Evolutionary conservation across 2,329 filamentous ascomycete species (phyloP).

Genomic region (Dendryphion nanum): DNA sequence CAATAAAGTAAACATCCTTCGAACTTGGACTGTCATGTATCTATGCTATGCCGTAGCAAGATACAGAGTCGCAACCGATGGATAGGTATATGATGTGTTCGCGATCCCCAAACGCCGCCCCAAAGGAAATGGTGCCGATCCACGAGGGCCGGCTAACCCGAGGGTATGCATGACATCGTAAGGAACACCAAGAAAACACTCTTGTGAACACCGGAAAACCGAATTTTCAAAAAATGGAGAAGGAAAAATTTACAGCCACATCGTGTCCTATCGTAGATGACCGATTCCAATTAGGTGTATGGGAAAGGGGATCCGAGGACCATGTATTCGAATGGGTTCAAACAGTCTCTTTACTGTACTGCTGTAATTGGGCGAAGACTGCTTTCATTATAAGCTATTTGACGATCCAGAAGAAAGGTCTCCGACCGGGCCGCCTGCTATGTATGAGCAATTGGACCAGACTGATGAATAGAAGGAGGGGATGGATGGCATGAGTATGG

Average conservation of each 20-base stretch:
- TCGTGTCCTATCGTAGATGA: no score
- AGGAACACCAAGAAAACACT: background rate
- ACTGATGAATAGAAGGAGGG: slow-evolving; percentile 12
- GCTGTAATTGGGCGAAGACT: slow-evolving; percentile 20
- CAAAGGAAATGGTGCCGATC: background rate
- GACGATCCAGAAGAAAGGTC: slow-evolving; percentile 9
- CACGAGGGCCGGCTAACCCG: background rate
- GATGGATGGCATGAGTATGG: slow-evolving; percentile 6
- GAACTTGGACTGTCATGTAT: no score
- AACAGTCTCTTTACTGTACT: slow-evolving; percentile 10
- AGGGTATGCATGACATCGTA: background rate
- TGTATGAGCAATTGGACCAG: slow-evolving; percentile 30
- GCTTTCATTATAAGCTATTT: slow-evolving; percentile 23
- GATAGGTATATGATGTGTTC: no score
- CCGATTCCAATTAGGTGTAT: no score
- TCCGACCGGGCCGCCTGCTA: slow-evolving; percentile 23
- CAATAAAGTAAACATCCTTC: no score
- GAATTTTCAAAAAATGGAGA: no score
- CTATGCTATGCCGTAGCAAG: no score
- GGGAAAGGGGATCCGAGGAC: no score
- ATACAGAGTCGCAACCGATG: no score
- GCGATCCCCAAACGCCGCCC: slow-evolving; percentile 4
- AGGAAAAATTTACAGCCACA: no score
- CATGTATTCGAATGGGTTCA: no score
- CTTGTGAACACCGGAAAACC: background rate